Percentiles rank a stretch among this genome's conserved stretches.
phyloP scores from a whole-genome alignment of 2,329 filamentous ascomycete genomes.

The Nannizzia gypsea region DNA sequence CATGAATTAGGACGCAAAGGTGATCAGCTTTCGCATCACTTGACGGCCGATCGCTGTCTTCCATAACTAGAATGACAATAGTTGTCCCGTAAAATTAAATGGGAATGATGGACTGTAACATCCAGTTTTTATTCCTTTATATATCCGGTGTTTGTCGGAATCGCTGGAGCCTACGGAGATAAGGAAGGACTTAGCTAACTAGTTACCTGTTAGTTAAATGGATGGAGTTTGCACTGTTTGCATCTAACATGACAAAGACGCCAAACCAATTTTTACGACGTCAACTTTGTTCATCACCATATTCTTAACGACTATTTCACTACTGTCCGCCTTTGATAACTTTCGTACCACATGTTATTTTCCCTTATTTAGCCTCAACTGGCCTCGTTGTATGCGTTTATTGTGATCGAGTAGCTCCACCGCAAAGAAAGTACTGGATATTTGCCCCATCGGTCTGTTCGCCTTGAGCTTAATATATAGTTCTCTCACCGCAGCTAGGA shows the following conservation, averaged over 20 bases:
- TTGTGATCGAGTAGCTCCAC: background rate
- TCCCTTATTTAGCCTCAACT: background rate
- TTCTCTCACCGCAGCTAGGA: background rate
- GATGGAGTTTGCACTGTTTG: background rate
- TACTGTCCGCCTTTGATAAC: background rate
- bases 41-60: background rate
- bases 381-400: too few species aligned
- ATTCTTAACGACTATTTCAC: background rate
- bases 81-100: background rate
- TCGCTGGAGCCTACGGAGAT: background rate
- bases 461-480: too few species aligned
- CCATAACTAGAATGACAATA: background rate
- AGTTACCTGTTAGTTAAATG: too few species aligned
- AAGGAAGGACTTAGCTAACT: background rate
- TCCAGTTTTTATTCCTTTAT: background rate
- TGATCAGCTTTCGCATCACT: slow-evolving; percentile 33
- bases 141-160: background rate
- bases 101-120: background rate
- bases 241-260: background rate
- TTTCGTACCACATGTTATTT: too few species aligned
- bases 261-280: background rate
- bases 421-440: background rate
- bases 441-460: too few species aligned
- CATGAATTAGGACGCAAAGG: slow-evolving; percentile 51
- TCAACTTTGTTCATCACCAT: background rate